Evolutionary conservation across 768 basidiomycete species (phyloP).

Genomic region (Boletales sp.): DNA sequence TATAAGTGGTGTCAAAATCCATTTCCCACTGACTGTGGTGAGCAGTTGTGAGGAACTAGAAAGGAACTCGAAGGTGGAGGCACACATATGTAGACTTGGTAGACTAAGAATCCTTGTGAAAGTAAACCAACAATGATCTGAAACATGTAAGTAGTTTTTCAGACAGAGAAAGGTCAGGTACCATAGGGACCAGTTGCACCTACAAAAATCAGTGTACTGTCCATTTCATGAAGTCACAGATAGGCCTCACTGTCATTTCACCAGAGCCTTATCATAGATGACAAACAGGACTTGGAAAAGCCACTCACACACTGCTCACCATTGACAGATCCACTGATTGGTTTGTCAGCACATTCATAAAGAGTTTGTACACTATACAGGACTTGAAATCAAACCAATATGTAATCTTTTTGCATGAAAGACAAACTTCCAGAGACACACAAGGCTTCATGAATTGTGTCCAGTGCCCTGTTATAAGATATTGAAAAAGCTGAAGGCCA

Average conservation of each 20-base stretch:
- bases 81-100: slow-evolving; percentile 12
- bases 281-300: neutral
- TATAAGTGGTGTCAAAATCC: neutral
- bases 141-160: neutral
- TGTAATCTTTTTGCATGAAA: neutral
- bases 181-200: neutral
- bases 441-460: no score
- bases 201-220: neutral
- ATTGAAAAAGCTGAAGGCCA: no score
- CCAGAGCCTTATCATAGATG: neutral
- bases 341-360: neutral
- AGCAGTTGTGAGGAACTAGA: neutral
- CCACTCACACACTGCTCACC: neutral
- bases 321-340: no score
- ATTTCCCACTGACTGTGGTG: slow-evolving; percentile 7
- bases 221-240: neutral
- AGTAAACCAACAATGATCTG: neutral
- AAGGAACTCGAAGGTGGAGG: neutral
- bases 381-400: no score
- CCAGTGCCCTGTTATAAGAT: no score
- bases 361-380: neutral
- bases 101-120: slow-evolving; percentile 7
- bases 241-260: neutral
- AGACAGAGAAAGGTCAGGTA: neutral
- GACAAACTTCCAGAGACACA: neutral